Percentiles rank a stretch among this genome's conserved stretches.
Conservation (phyloP, 208 protist species). For the Trypanosoma lewisi region DNA sequence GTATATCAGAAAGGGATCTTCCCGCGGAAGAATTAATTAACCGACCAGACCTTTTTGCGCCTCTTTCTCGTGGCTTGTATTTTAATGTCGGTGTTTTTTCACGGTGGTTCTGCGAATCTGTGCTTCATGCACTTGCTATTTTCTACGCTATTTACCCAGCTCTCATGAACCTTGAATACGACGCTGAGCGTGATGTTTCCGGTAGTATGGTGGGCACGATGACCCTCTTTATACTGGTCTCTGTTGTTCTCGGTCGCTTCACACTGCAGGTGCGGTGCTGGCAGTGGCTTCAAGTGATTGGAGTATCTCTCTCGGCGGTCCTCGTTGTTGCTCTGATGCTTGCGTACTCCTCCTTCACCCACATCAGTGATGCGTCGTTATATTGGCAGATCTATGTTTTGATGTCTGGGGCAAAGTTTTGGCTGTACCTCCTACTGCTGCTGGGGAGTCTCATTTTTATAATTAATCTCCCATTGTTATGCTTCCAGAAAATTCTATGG, state of each 20-base stretch:
- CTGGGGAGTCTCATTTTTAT: constrained; percentile 39
- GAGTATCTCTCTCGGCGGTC: constrained; percentile 51
- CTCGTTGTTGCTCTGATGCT: constrained; percentile 50
- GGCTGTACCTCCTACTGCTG: constrained; percentile 70
- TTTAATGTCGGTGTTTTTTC: constrained; percentile 51
- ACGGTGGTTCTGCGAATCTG: constrained; percentile 61
- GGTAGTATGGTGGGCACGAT: constrained; percentile 59
- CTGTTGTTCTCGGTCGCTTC: constrained; percentile 68
- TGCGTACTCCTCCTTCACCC: constrained; percentile 54
- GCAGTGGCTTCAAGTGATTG: constrained; percentile 65
- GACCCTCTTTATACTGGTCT: constrained; percentile 66
- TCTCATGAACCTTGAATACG: constrained; percentile 18
- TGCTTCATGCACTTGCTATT: constrained; percentile 56
- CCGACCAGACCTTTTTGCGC: constrained; percentile 73
- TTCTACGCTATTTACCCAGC: constrained; percentile 70
- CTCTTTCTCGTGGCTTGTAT: constrained; percentile 68
- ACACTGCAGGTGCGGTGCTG: constrained; percentile 70
- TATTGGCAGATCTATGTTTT: constrained; percentile 77
- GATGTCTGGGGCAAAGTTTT: constrained; percentile 63
- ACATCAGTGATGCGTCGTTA: constrained; percentile 50
- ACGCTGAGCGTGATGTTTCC: constrained; percentile 34
- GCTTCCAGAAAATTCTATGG: constrained; percentile 53
- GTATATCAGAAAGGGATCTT: constrained; percentile 93
- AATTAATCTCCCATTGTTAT: constrained; percentile 49
- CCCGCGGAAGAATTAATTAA: constrained; percentile 57